Conservation (phyloP, 139 green algal genomes). For the Microglena sp. region DNA sequence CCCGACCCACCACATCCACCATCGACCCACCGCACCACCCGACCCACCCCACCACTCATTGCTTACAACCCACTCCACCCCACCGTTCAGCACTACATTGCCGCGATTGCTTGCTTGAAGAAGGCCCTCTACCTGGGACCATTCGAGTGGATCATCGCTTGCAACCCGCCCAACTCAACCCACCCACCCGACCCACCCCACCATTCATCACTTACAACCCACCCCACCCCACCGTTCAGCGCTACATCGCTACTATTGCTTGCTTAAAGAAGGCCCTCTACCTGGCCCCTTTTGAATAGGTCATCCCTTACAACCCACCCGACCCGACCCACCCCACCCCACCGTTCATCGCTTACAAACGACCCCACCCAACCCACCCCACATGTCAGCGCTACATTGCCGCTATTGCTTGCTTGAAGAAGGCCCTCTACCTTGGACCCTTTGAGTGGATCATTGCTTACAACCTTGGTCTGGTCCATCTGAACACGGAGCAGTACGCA, state of each 20-base stretch:
- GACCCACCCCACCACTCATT: neutral
- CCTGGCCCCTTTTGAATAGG: neutral
- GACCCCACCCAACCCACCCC: too few relatives aligned
- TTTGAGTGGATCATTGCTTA: conserved; percentile 79
- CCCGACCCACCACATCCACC: neutral
- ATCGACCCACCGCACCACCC: neutral
- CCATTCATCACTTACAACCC: too few relatives aligned
- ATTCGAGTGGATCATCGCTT: conserved; percentile 69
- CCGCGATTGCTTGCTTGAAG: too few relatives aligned
- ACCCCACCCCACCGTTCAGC: neutral
- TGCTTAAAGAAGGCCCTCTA: too few relatives aligned
- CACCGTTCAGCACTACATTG: neutral
- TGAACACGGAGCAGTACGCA: conserved; percentile 49
- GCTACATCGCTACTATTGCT: too few relatives aligned
- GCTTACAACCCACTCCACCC: neutral
- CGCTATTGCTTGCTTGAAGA: too few relatives aligned
- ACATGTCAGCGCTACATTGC: conserved; percentile 66
- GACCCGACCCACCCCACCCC: neutral
- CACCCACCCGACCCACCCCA: too few relatives aligned
- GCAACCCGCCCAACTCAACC: conserved; percentile 35
- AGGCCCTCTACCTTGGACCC: conserved; percentile 63
- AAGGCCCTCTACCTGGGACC: conserved; percentile 53
- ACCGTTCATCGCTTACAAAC: neutral
- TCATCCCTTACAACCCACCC: neutral
- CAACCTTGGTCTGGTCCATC: conserved; percentile 64